Percentiles rank a stretch among this genome's conserved stretches.
Evolutionary conservation across 306 rosid genomes (phyloP).

Genomic region (Pyrus pyrifolia): DNA sequence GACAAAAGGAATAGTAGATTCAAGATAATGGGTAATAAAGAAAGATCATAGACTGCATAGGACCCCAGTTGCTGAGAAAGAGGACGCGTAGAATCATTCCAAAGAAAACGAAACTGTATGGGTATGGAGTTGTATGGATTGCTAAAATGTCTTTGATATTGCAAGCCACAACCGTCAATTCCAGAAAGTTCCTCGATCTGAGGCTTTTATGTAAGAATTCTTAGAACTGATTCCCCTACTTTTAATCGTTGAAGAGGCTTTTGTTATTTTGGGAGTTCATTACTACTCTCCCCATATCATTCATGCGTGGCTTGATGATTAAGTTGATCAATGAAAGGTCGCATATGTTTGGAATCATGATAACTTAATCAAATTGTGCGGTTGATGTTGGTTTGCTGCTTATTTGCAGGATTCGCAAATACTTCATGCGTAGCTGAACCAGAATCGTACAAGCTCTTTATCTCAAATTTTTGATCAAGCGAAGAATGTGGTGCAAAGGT

Average conservation of each 20-base stretch:
- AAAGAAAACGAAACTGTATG: background rate
- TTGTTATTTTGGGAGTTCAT: background rate
- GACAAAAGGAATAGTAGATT: background rate
- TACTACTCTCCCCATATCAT: background rate
- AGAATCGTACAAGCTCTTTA: background rate
- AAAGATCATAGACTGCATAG: background rate
- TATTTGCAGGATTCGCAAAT: conserved; percentile 30
- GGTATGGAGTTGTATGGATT: background rate
- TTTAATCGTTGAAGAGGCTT: background rate
- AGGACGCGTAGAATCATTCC: background rate
- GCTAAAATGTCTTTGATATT: background rate
- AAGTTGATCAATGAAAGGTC: background rate
- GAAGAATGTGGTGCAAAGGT: background rate
- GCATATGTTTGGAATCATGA: background rate
- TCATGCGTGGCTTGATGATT: background rate
- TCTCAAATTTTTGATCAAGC: background rate
- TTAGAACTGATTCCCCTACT: background rate
- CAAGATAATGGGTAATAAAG: background rate
- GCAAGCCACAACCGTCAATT: background rate
- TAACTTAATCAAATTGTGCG: background rate
- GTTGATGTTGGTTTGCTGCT: conserved; percentile 9
- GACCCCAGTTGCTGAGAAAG: background rate
- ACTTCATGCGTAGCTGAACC: conserved; percentile 13
- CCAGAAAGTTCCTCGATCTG: background rate
- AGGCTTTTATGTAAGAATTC: background rate